Conservation (phyloP, 192 early-diverging fungal genomes). For the Coemansia brasiliensis region DNA sequence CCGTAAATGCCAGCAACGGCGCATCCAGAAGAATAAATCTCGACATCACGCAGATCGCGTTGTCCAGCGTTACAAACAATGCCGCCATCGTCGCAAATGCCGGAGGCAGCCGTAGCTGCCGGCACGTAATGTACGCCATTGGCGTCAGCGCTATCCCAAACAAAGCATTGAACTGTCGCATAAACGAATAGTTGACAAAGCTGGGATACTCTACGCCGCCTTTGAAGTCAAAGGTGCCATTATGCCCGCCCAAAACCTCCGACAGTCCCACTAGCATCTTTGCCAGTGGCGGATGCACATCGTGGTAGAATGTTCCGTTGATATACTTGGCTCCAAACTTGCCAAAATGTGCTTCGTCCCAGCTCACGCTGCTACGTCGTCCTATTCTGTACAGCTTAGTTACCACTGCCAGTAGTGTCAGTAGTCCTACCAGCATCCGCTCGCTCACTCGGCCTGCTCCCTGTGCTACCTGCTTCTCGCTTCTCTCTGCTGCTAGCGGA, state of each 20-base stretch:
- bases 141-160: constrained; percentile 93
- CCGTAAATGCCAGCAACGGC: constrained; percentile 89
- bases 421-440: constrained; percentile 33
- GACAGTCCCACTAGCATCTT: constrained; percentile 93
- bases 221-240: constrained; percentile 85
- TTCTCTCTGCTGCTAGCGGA: constrained; percentile 12
- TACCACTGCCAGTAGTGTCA: constrained; percentile 35
- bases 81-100: constrained; percentile 70
- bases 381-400: constrained; percentile 50
- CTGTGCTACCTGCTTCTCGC: constrained; percentile 2
- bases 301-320: constrained; percentile 92
- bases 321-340: constrained; percentile 94
- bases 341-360: constrained; percentile 71
- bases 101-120: constrained; percentile 70
- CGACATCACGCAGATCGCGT: constrained; percentile 64
- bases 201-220: constrained; percentile 78
- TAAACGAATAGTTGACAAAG: constrained; percentile 78
- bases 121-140: constrained; percentile 82
- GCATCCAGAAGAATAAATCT: constrained; percentile 95
- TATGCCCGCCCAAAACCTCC: constrained; percentile 78
- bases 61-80: constrained; percentile 75
- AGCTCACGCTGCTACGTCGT: constrained; percentile 57
- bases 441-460: constrained; percentile 16
- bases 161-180: constrained; percentile 85
- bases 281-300: constrained; percentile 97